Percentiles rank a stretch among this genome's conserved stretches.
Evolutionary conservation across 2,329 filamentous ascomycete genomes (phyloP).

Genomic region (Colletotrichum eleusines): DNA sequence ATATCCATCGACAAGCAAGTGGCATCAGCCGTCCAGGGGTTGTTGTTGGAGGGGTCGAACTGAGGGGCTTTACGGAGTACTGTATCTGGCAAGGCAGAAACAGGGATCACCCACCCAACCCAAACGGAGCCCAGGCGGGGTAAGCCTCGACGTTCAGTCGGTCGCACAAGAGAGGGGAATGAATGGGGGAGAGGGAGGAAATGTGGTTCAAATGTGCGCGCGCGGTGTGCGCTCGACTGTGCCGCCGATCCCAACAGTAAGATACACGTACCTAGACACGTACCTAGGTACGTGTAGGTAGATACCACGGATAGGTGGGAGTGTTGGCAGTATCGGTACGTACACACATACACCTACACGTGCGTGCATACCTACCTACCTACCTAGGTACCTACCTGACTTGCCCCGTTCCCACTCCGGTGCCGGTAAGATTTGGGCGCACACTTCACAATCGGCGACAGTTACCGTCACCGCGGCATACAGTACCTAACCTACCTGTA

Average conservation of each 20-base stretch:
- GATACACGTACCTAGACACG: background rate
- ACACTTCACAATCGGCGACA: background rate
- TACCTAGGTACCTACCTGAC: too few relatives aligned
- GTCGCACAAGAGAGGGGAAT: conserved; percentile 39
- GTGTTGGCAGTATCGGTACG: too few relatives aligned
- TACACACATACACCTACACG: too few relatives aligned
- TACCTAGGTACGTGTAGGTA: too few relatives aligned
- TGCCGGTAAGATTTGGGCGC: background rate
- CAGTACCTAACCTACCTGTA: too few relatives aligned
- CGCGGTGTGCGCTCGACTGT: conserved; percentile 3
- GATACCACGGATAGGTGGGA: too few relatives aligned
- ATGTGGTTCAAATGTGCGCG: background rate
- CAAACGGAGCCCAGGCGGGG: conserved; percentile 32
- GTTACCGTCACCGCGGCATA: too few relatives aligned
- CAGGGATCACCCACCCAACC: conserved; percentile 1
- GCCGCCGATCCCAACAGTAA: conserved; percentile 22
- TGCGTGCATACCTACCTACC: too few relatives aligned
- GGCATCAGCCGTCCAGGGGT: conserved; percentile 15
- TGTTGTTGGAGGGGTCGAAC: background rate
- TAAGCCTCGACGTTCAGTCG: conserved; percentile 17
- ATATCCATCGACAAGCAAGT: conserved; percentile 22
- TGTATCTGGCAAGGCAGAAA: conserved; percentile 23
- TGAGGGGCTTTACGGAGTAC: conserved; percentile 15
- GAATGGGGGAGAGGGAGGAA: conserved; percentile 26
- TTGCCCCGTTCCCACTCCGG: too few relatives aligned